Evolutionary conservation across 345 rosid genomes (phyloP), one percentile per base, ranked within the genome.

Genomic region (Eucalyptus curtisii): DNA sequence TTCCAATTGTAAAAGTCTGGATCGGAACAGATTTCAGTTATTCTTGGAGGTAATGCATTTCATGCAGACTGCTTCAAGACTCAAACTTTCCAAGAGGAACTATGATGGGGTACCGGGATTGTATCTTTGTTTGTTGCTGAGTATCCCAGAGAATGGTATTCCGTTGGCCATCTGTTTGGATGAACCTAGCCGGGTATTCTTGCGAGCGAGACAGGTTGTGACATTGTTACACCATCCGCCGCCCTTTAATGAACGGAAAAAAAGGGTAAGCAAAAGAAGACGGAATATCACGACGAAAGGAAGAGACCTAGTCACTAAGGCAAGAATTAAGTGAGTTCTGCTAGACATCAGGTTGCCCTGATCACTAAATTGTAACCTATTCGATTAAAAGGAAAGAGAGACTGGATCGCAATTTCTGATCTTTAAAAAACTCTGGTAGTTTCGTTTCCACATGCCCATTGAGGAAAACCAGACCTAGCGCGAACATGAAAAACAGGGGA

Each of bases 181-280:
- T 30, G 99, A 97, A 90, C 99, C 99, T 88, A 95, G 91, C 86
- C 90, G 94, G 31, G 96, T 98, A 49, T 89, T 93, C 92, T 94
- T 98, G 40, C 99, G 94, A 27, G 52, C 89, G 27, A 95, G 90
- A 89, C 99, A 98, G 52, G 91, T 92, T 25, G 95, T 95, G 19
- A 92, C 90, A 90, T 96, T 94, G 89, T 96, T 95, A 89, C 99
- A 98, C 99, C 99, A 98, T 86, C 99, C 99, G 86, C 99, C 99
- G 89, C 99, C 99, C 99, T 97, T 87, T 30, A 87, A 87, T 68
- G 59, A 22, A 85, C 66, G 30, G 30, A 24, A 24, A 49, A 64
- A 37, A 48, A 49, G 31, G 44, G 64, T 45, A 48, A 85, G 64
- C 59, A 59, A 61, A 84, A 50, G 52, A 53, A 37, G 49, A 57